A percentile compares a stretch with the other conserved stretches of the same genome.
Evolutionary conservation across 805 yeast genomes (phyloP).

Genomic region (Candida rishiriensis): DNA sequence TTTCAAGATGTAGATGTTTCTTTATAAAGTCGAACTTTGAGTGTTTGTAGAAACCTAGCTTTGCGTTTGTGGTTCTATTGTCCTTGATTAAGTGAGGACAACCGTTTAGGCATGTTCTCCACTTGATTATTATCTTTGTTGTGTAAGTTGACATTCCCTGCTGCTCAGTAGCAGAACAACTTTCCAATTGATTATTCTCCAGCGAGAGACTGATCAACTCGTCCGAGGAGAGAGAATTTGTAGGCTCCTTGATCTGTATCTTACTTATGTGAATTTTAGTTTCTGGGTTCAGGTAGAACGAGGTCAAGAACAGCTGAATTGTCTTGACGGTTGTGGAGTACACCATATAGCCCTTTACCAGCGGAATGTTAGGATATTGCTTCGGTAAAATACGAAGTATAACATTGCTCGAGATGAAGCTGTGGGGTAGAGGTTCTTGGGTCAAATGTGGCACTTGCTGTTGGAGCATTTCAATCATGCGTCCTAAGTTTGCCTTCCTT

Average conservation of each 20-base stretch:
- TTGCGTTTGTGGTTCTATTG: slow-evolving; percentile 21
- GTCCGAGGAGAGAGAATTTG: slow-evolving; percentile 18
- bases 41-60: slow-evolving; percentile 22
- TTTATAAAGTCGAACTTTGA: slow-evolving; percentile 17
- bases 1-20: slow-evolving; percentile 9
- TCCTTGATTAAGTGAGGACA: slow-evolving; percentile 40
- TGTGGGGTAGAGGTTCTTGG: slow-evolving; percentile 39
- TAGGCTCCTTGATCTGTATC: slow-evolving; percentile 30
- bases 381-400: slow-evolving; percentile 54
- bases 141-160: slow-evolving; percentile 33
- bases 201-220: slow-evolving; percentile 26
- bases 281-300: slow-evolving; percentile 49
- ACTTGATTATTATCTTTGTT: slow-evolving; percentile 48
- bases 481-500: slow-evolving; percentile 50
- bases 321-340: slow-evolving; percentile 57
- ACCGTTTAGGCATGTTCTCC: slow-evolving; percentile 53
- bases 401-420: slow-evolving; percentile 41
- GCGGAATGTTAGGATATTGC: slow-evolving; percentile 50
- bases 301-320: slow-evolving; percentile 48
- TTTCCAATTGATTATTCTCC: slow-evolving; percentile 17
- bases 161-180: background rate
- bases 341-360: slow-evolving; percentile 48
- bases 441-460: slow-evolving; percentile 48
- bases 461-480: slow-evolving; percentile 45
- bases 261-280: slow-evolving; percentile 50